Conservation (phyloP, 441 rosid genomes). For the Macaranga tanarius region DNA sequence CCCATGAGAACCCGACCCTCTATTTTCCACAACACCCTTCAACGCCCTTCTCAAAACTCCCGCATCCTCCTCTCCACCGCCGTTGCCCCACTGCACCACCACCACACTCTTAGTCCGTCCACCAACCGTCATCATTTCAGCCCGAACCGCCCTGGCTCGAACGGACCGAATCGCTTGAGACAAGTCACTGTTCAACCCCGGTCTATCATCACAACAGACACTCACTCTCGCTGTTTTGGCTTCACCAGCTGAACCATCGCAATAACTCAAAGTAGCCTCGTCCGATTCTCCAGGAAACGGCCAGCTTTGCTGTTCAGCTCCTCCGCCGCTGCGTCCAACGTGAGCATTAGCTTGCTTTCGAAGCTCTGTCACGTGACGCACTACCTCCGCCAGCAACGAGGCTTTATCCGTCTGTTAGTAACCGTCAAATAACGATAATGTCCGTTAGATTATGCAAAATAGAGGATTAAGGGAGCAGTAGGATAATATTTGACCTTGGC, state of each 20-base stretch:
- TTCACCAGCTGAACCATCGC: conserved; percentile 12
- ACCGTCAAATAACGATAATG: background rate
- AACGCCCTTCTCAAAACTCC: conserved; percentile 35
- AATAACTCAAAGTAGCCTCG: conserved; percentile 37
- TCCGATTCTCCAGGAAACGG: conserved; percentile 46
- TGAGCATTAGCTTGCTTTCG: conserved; percentile 46
- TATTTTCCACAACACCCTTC: conserved; percentile 41
- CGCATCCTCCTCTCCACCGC: conserved; percentile 23
- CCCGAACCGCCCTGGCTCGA: conserved; percentile 40
- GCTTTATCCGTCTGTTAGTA: conserved; percentile 74
- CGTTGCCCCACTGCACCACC: conserved; percentile 38
- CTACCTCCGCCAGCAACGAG: conserved; percentile 82
- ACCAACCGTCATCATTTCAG: conserved; percentile 53
- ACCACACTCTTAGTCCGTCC: conserved; percentile 48
- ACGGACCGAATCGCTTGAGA: conserved; percentile 34
- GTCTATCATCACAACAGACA: conserved; percentile 56
- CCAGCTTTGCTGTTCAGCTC: conserved; percentile 23
- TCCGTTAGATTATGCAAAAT: background rate
- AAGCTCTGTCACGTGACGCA: conserved; percentile 64
- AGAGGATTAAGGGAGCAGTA: too few species aligned
- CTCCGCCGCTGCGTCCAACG: conserved; percentile 22
- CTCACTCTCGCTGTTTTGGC: conserved; percentile 34
- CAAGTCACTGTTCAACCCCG: conserved; percentile 46
- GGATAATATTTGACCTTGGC: conserved; percentile 33
- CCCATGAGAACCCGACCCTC: conserved; percentile 23